Percentiles rank a stretch among this genome's conserved stretches.
These are phyloP conservation scores for Helianthus tuberosus DNA, from an alignment of 129 eudicot species.

Conservation along the genomic window DNA sequence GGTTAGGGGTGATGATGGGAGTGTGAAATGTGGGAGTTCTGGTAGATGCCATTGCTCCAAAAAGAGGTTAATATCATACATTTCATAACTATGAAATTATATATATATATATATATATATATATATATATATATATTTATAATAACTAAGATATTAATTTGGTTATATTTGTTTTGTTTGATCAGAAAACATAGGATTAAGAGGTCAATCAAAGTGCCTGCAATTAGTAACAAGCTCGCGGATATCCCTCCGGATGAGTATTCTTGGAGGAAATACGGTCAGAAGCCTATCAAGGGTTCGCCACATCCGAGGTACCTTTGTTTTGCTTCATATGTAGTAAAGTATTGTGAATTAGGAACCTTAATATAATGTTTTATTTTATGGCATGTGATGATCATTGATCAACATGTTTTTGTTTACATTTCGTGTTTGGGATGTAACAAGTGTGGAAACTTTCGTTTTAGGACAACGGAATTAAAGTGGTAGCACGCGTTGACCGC, in stretches of 20 bases:
- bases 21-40: conserved; percentile 81
- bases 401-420: neutral
- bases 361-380: neutral
- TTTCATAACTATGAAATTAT: neutral
- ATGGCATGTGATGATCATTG: conserved; percentile 6
- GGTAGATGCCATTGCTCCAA: conserved; percentile 96
- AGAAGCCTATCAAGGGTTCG: conserved; percentile 98
- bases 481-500: neutral
- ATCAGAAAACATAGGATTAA: conserved; percentile 90
- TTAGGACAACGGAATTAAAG: conserved; percentile 2
- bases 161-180: neutral
- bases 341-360: neutral
- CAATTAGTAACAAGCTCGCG: conserved; percentile 96
- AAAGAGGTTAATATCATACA: conserved; percentile 63
- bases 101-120: no score
- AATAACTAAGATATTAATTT: neutral
- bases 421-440: neutral
- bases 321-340: conserved; percentile 5
- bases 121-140: neutral
- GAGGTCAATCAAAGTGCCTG: conserved; percentile 96
- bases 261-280: conserved; percentile 99
- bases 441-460: neutral
- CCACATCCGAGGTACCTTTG: conserved; percentile 89
- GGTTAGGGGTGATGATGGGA: conserved; percentile 80
- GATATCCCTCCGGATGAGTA: conserved; percentile 98